Evolutionary conservation across 192 early-diverging fungal genomes (phyloP).

Genomic region (Coemansia sp.): DNA sequence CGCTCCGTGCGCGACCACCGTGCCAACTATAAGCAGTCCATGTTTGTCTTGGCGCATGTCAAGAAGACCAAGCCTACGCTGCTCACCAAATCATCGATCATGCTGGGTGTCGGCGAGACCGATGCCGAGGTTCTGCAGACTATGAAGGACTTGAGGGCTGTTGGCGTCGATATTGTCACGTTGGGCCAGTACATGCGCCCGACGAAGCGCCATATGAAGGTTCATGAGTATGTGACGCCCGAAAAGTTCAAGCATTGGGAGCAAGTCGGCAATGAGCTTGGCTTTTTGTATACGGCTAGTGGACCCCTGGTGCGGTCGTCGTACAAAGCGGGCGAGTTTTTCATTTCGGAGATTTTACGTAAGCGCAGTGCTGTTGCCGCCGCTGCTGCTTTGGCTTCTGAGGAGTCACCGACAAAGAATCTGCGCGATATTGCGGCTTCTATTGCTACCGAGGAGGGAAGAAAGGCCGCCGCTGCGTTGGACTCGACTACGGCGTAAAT

Average conservation of each 20-base stretch:
- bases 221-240: slow-evolving; percentile 91
- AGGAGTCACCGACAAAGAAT: background rate
- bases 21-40: slow-evolving; percentile 90
- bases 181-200: slow-evolving; percentile 99
- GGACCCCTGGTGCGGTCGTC: slow-evolving; percentile 93
- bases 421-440: slow-evolving; percentile 47
- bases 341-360: slow-evolving; percentile 84
- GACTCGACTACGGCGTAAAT: background rate
- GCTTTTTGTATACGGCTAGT: slow-evolving; percentile 95
- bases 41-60: slow-evolving; percentile 86
- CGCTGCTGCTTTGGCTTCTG: slow-evolving; percentile 6
- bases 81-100: slow-evolving; percentile 97
- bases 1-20: slow-evolving; percentile 91
- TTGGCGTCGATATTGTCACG: slow-evolving; percentile 92
- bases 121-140: slow-evolving; percentile 92
- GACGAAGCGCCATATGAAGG: slow-evolving; percentile 99
- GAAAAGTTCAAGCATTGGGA: slow-evolving; percentile 92
- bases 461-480: slow-evolving; percentile 5
- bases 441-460: slow-evolving; percentile 42
- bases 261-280: slow-evolving; percentile 74
- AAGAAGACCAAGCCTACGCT: slow-evolving; percentile 79
- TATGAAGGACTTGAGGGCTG: slow-evolving; percentile 78
- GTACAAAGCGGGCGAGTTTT: slow-evolving; percentile 99
- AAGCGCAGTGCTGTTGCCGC: slow-evolving; percentile 43
- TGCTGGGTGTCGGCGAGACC: slow-evolving; percentile 96